A percentile compares a stretch with the other conserved stretches of the same genome.
Conservation (phyloP, 345 rosid genomes). For the Dipteronia dyeriana region DNA sequence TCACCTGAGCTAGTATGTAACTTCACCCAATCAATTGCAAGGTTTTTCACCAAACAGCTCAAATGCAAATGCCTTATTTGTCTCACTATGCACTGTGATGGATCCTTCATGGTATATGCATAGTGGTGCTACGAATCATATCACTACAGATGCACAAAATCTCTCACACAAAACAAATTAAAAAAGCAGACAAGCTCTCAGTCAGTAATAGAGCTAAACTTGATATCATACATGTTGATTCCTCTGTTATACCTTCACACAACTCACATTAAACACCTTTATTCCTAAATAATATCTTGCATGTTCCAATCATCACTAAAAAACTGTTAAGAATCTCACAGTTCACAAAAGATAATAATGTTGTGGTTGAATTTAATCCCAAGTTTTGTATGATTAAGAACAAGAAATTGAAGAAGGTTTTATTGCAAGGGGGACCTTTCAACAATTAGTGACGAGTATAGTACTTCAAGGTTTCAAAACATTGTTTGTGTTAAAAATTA, state of each 20-base stretch:
- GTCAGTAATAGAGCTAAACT: not conserved
- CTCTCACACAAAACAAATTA: not conserved
- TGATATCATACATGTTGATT: not conserved
- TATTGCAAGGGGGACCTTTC: not conserved
- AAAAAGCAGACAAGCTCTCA: not conserved
- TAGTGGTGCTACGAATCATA: not conserved
- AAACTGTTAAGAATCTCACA: not conserved
- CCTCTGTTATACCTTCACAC: not conserved
- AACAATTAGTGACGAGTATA: not conserved
- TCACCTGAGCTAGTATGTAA: too few species aligned
- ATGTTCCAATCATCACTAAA: not conserved
- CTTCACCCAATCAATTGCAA: too few species aligned
- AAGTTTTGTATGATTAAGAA: not conserved
- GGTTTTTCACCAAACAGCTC: too few species aligned
- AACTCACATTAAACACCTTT: not conserved
- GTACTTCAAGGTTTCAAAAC: too few species aligned
- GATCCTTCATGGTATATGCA: not conserved
- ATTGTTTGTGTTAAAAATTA: too few species aligned
- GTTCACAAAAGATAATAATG: not conserved
- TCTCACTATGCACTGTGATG: not conserved
- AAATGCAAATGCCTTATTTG: too few species aligned
- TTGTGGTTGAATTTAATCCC: not conserved
- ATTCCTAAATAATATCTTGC: not conserved
- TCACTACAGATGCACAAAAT: rapidly evolving
- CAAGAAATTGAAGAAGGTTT: not conserved